Base-by-base conservation (phyloP, 768 basidiomycete genomes). In the Flagelloscypha sp. region DNA sequence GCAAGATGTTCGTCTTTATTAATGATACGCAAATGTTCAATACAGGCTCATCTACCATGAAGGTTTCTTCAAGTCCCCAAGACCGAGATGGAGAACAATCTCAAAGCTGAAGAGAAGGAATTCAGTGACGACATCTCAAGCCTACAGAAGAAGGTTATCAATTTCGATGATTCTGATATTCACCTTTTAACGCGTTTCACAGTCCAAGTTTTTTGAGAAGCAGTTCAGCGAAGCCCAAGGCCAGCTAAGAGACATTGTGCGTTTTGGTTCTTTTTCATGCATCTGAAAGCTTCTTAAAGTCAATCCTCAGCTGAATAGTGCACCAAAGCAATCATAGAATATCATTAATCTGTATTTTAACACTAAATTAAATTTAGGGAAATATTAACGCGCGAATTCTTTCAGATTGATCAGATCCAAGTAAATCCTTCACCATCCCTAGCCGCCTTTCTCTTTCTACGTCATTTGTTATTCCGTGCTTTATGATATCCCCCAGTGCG, bases 51-150 rank as follows among this genome's bases (percentile, higher is more conserved):
- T 34, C 7, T 33, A 33, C 16, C 16, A 32, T 28, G 37, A 5
- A 95, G 92, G 88, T 97, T 97, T 57, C 74, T 97, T 73, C 74
- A 79, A 64, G 77, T 86, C 5, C 87, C 88, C 18, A 72, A 86
- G 33, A 70, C 69, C 31, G 59, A 64, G n/a, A 84, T 95, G 79
- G 80, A 90, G 53, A 66, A 65, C 24, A 76, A 85, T 37, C 58
- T 94, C 41, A 78, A 79, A 49, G 49, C 48, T 2, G 79, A 87
- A 46, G 88, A 93, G 57, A 92, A 84, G 52, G 80, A 86, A 35
- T 54, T 95, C 17, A 62, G 77, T 0, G 92, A 94, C 28, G 92
- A 95, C 45, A 79, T 95, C 28, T 66, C 65, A 21, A 87, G 60
- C 52, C 56, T 95, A 24, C 76, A 72, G 28, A 97, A 95, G 62